phyloP scores from a whole-genome alignment of 108 stramenopile species.

The Pelagomonas calceolata region DNA sequence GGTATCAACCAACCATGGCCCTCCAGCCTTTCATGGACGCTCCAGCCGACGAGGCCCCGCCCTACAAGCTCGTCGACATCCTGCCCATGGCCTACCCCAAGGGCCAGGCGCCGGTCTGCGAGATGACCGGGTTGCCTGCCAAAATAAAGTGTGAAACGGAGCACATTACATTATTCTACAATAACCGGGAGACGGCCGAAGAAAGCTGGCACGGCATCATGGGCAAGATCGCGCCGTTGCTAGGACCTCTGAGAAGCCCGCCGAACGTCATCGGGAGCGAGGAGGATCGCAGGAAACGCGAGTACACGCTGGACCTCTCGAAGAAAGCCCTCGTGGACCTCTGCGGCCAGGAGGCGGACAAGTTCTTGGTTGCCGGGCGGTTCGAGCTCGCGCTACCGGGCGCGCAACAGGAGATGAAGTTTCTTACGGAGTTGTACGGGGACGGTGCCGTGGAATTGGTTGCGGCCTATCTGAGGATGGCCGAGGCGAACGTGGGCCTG shows the following conservation, averaged over 20 bases:
- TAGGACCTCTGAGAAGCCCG: constrained; percentile 33
- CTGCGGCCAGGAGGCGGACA: constrained; percentile 41
- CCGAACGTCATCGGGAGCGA: constrained; percentile 33
- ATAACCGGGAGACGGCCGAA: constrained; percentile 42
- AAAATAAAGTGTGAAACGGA: background rate
- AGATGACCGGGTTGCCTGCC: constrained; percentile 6
- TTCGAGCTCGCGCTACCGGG: constrained; percentile 41
- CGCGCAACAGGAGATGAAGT: constrained; percentile 38
- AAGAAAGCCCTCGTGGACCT: constrained; percentile 42
- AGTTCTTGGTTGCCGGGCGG: constrained; percentile 27
- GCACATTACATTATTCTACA: constrained; percentile 25
- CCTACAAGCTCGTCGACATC: background rate
- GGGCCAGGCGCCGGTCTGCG: constrained; percentile 4
- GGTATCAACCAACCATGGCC: no score
- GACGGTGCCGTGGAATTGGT: constrained; percentile 35
- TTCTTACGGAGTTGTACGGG: constrained; percentile 34
- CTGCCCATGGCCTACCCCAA: background rate
- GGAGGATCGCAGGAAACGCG: constrained; percentile 38
- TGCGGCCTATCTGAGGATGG: constrained; percentile 42
- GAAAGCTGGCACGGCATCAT: constrained; percentile 51
- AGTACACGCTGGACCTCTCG: constrained; percentile 45
- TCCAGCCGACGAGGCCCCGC: no score
- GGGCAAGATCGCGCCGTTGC: constrained; percentile 38
- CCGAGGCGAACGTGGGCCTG: constrained; percentile 43
- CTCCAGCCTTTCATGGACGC: no score